Evolutionary conservation across 768 basidiomycete genomes (phyloP), one percentile per base, ranked within the genome.

Genomic region (Trametes villosa): DNA sequence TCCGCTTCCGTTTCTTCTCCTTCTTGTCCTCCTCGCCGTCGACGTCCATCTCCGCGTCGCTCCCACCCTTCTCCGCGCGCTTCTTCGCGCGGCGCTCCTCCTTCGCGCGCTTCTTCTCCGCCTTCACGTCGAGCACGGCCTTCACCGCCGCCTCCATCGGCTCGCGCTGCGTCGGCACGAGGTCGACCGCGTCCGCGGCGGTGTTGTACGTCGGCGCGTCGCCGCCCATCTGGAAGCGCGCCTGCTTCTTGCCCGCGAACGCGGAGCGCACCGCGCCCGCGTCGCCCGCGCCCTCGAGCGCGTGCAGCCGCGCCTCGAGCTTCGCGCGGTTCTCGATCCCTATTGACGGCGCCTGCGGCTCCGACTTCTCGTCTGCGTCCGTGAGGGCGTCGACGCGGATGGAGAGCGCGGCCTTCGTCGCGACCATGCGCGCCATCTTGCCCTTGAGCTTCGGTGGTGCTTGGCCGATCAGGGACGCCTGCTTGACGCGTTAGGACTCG

Each of bases 351-450:
- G 95, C 91, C 8, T 80, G 75, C 38, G 86, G 78, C 60, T 90
- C 93, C 1, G 92, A 93, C 75, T 98, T 97, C 67, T 87, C 91
- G 60, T 98, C 93, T 9, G 87, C 81, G 62, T 97, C 94, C 41
- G 96, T 90, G 46, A 99, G 88, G 8, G 97, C 97, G 67, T 99
- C 97, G 36, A 98, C 94, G 75, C 97, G 96, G 69, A 97, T 94
- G 5, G 96, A 96, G 15, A 99, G 86, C 1, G 97, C 92, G 4
- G 96, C 88, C 81, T 99, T 99, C 48, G 97, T 98, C 49, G 97
- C 96, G 30, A 98, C 94, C 97, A 99, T 99, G 70, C 97, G 92
- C 22, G 97, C 97, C 97, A 98, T 98, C 89, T 98, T 99, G 69
- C 96, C 96, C 82, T 98, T 99, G 66, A 98, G 84, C 78, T 98